Conservation (phyloP, 495 filamentous ascomycete species). For the Sordaria brevicollis region DNA sequence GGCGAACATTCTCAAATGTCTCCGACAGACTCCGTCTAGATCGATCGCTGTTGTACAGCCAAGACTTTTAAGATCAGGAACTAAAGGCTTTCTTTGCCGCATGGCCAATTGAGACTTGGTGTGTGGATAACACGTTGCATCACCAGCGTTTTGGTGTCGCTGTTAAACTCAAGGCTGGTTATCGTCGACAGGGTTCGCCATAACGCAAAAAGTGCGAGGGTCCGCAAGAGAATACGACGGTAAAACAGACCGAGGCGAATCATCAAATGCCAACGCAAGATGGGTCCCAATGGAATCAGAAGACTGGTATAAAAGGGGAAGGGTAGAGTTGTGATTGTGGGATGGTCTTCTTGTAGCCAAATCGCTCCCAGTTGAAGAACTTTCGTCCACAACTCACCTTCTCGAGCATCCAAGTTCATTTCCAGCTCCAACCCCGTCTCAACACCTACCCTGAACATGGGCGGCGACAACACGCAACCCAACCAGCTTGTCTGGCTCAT, state of each 20-base stretch:
- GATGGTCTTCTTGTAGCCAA: neutral
- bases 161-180: neutral
- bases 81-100: neutral
- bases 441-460: neutral
- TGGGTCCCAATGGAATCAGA: neutral
- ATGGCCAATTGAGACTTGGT: neutral
- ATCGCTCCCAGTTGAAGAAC: neutral
- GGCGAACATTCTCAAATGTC: neutral
- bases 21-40: neutral
- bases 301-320: neutral
- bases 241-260: too few species aligned
- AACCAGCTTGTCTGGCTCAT: slow-evolving; percentile 22
- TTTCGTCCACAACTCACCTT: neutral
- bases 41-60: neutral
- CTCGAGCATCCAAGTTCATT: neutral
- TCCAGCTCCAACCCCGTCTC: neutral
- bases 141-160: neutral
- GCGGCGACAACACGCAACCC: neutral
- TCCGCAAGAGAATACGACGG: neutral
- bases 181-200: neutral
- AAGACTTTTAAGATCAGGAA: neutral
- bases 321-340: neutral
- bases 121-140: neutral
- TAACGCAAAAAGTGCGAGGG: neutral
- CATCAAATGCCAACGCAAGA: neutral